These are phyloP conservation scores for Saturnispora quitensis DNA, from an alignment of 805 yeast species.

Conservation along the genomic window DNA sequence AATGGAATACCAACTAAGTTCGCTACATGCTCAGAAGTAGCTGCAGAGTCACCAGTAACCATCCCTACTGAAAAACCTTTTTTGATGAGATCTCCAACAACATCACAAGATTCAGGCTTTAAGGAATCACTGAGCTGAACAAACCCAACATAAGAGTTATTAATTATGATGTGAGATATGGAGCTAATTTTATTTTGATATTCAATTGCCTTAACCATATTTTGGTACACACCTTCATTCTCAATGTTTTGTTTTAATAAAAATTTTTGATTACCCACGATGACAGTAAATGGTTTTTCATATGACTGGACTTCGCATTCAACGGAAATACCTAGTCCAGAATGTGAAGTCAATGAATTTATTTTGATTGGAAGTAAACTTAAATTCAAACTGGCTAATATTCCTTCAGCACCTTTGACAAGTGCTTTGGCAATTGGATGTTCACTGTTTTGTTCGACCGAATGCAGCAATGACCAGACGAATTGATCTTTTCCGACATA, in stretches of 20 bases:
- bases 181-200: constrained; percentile 15
- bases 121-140: constrained; percentile 60
- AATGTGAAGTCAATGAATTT: constrained; percentile 28
- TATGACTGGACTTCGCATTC: constrained; percentile 11
- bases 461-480: constrained; percentile 44
- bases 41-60: constrained; percentile 79
- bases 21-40: constrained; percentile 59
- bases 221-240: constrained; percentile 17
- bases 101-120: constrained; percentile 54
- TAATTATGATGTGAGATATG: constrained; percentile 37
- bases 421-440: constrained; percentile 85
- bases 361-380: constrained; percentile 17
- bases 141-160: constrained; percentile 52
- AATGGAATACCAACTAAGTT: constrained; percentile 54
- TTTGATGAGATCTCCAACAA: constrained; percentile 44
- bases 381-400: constrained; percentile 2
- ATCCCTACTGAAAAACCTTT: constrained; percentile 61
- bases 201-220: constrained; percentile 6
- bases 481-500: constrained; percentile 18
- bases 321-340: constrained; percentile 39
- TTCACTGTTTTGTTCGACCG: constrained; percentile 63
- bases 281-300: constrained; percentile 24
- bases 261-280: constrained; percentile 46
- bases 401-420: constrained; percentile 24
- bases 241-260: constrained; percentile 23